A percentile compares a stretch with the other conserved stretches of the same genome.
Evolutionary conservation across 192 early-diverging fungal genomes (phyloP).

Genomic region (Entomortierella parvispora): DNA sequence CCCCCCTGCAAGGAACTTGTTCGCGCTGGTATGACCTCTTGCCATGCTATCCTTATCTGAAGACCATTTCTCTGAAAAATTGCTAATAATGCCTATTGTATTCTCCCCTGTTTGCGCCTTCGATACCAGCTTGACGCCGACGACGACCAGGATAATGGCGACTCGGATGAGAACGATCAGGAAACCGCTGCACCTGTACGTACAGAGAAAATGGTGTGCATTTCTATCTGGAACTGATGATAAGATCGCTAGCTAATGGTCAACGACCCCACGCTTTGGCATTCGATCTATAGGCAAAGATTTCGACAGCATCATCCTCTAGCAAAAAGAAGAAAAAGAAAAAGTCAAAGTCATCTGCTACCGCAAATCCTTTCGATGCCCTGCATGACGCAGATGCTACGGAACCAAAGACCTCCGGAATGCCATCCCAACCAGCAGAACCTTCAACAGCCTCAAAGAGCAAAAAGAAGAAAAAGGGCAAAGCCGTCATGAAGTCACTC

Average conservation of each 20-base stretch:
- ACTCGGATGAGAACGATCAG: constrained; percentile 37
- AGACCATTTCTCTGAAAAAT: neutral
- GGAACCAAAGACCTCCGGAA: constrained; percentile 3
- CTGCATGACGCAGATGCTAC: constrained; percentile 27
- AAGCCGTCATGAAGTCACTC: constrained; percentile 35
- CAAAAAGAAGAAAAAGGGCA: constrained; percentile 65
- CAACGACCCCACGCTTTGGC: no score
- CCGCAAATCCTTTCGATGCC: constrained; percentile 35
- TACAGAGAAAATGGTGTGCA: no score
- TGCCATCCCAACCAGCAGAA: neutral
- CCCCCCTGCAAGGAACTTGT: constrained; percentile 59
- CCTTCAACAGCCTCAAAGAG: constrained; percentile 32
- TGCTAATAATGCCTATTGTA: neutral
- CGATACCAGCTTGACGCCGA: constrained; percentile 61
- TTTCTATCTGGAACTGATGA: neutral
- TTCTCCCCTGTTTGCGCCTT: neutral
- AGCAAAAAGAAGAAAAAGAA: constrained; percentile 66
- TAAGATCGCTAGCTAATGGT: no score
- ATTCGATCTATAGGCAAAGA: no score
- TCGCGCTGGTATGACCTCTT: constrained; percentile 64
- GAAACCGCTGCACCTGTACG: constrained; percentile 14
- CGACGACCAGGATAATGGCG: constrained; percentile 51
- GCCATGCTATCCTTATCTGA: neutral
- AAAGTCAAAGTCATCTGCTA: constrained; percentile 58
- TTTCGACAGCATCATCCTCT: constrained; percentile 11